These are phyloP conservation scores for Globisporangium megalacanthum DNA, from an alignment of 352 stramenopile species.

Conservation along the genomic window DNA sequence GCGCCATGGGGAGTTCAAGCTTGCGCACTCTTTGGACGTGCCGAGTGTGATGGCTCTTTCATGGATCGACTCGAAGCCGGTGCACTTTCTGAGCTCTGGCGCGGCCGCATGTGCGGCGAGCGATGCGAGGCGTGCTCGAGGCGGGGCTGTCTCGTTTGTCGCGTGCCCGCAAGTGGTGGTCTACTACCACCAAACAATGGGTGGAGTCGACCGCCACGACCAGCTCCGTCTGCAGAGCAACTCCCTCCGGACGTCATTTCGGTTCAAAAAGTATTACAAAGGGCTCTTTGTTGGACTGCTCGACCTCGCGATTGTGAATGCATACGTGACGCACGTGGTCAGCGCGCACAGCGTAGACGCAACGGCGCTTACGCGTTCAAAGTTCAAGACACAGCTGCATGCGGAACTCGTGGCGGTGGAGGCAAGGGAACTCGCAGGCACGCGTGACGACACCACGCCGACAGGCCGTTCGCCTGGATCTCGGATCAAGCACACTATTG, in stretches of 20 bases:
- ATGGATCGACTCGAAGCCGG: constrained; percentile 2
- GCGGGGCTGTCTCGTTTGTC: background rate
- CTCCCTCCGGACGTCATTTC: constrained; percentile 7
- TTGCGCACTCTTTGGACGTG: background rate
- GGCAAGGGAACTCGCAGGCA: constrained; percentile 8
- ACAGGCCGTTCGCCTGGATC: no score
- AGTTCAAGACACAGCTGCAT: constrained; percentile 12
- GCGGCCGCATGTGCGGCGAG: background rate
- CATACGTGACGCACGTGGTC: background rate
- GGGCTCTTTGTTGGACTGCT: constrained; percentile 5
- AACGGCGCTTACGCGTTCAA: background rate
- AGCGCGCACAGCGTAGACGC: background rate
- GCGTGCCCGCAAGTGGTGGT: background rate
- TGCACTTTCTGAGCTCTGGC: constrained; percentile 4
- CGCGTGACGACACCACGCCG: no score
- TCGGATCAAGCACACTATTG: no score
- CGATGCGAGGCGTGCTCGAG: background rate
- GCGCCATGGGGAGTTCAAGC: no score
- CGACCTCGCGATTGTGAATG: no score
- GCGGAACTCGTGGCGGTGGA: no score
- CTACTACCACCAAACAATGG: constrained; percentile 15
- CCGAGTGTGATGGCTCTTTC: background rate
- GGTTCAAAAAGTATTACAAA: constrained; percentile 12
- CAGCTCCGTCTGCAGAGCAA: constrained; percentile 12
- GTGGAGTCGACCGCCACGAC: no score